Base-by-base conservation (phyloP, 1,139 yeast species). In the Ogataea hybrid region DNA sequence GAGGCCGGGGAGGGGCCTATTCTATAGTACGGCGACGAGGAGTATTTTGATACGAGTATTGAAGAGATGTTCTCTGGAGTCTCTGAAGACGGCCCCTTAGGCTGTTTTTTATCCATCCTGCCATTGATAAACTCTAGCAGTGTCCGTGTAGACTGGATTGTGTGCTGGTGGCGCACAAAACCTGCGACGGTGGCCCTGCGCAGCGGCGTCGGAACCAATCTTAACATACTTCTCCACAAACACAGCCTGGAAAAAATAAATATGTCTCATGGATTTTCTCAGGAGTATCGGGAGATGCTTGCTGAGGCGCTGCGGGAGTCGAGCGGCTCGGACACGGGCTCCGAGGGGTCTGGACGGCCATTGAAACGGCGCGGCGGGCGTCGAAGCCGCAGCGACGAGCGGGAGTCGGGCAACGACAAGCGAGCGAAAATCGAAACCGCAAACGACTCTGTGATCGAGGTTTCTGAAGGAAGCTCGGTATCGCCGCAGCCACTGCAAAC, bases 271-370 rank as follows among this genome's bases (percentile, higher is more conserved):
- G 28, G 37, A 20, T 27, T 45, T 28, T 37, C 51, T 5, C 33
- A 32, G 30, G 43, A 42, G 29, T 40, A 48, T 25, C 39, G 41
- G 18, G 45, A 43, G 23, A 44, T 47, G 17, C 35, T 47, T 21
- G 33, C 30, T 4, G 46, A 41, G 42, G 46, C 41, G 8, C 35
- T 48, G 32, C 32, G 35, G 15, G 40, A 37, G 27, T 31, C 31
- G 28, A 37, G 41, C 31, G 44, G 38, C 17, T 29, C 40, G 9
- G 44, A 37, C 11, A 28, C 16, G 16, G 31, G 18, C 18, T 15
- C 18, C 1, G 31, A 28, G 20, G 31, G n/a, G 12, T 15, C 16
- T 8, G 11, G n/a, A 28, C 9, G 11, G 16, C 16, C 20, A 12
- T 8, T 28, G 18, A 33, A 33, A 10, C 27, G 27, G 12, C 27